Percentiles rank a stretch among this genome's conserved stretches.
These are phyloP conservation scores for Arabidopsis thaliana DNA, from an alignment of 345 rosid species.

Conservation along the genomic window TAIR10.1 NC_003075.7:1194001-1194500, in stretches of 20 bases:
- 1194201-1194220: conserved; percentile 96
- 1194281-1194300: conserved; percentile 51
- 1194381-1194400: conserved; percentile 66
- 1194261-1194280: conserved; percentile 43
- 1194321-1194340: conserved; percentile 60
- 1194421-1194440: conserved; percentile 55
- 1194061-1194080: conserved; percentile 69
- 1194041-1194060: conserved; percentile 66
- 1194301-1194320: conserved; percentile 57
- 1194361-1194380: conserved; percentile 57
- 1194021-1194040: conserved; percentile 55
- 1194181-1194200: conserved; percentile 78
- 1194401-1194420: conserved; percentile 68
- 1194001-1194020: conserved; percentile 64
- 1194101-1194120: conserved; percentile 54
- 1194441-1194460: conserved; percentile 11
- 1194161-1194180: conserved; percentile 66
- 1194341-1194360: conserved; percentile 56
- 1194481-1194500: conserved; percentile 8
- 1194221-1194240: conserved; percentile 65
- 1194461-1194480: conserved; percentile 53
- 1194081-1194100: conserved; percentile 56
- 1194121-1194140: conserved; percentile 60
- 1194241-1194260: conserved; percentile 47
- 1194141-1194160: conserved; percentile 55